phyloP scores from a whole-genome alignment of 148 eudicot species.

The Silene latifolia region DNA sequence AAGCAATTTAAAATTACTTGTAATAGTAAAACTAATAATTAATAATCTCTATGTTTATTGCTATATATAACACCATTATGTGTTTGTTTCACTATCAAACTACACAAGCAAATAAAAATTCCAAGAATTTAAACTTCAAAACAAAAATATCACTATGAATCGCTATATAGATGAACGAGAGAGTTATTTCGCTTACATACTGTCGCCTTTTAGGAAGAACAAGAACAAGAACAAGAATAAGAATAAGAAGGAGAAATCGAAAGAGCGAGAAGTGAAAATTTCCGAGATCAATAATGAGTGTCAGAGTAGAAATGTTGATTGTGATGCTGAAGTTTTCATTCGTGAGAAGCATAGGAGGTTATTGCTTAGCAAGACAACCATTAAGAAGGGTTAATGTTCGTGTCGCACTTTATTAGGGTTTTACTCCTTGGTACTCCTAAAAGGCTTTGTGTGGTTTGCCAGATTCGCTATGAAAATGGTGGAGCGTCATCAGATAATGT shows the following conservation, averaged over 20 bases:
- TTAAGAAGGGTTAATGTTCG: neutral
- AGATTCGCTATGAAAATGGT: no score
- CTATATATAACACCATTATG: no score
- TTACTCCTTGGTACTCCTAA: no score
- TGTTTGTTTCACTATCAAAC: no score
- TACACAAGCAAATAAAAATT: no score
- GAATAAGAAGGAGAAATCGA: neutral
- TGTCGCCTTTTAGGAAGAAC: conserved; percentile 22
- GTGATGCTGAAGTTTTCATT: conserved; percentile 13
- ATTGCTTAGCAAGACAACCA: conserved; percentile 15
- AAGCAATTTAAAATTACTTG: neutral
- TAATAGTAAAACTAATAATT: neutral
- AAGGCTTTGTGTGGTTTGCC: no score
- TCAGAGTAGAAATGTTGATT: neutral
- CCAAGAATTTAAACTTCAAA: no score
- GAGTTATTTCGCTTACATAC: conserved; percentile 22
- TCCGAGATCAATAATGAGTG: neutral
- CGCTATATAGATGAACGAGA: conserved; percentile 7
- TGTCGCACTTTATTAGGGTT: no score
- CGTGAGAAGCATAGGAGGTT: conserved; percentile 9
- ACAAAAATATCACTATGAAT: no score
- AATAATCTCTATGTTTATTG: no score
- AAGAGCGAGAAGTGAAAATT: neutral
- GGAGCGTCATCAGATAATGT: no score
- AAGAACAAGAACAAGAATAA: no score